These are phyloP conservation scores for Corylus heterophylla DNA, from an alignment of 306 rosid genomes.

Conservation along the genomic window DNA sequence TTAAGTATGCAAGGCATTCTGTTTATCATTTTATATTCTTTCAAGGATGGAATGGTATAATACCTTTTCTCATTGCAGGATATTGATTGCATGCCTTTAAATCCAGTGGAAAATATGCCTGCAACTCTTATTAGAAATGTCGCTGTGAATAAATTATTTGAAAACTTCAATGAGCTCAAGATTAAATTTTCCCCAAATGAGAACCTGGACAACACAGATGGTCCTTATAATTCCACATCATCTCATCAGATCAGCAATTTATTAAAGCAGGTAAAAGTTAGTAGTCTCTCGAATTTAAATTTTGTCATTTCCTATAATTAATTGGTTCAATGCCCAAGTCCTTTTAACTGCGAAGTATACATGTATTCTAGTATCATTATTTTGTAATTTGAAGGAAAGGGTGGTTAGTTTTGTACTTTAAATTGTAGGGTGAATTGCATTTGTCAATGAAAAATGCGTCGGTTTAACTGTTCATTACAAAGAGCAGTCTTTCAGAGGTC, in stretches of 20 bases:
- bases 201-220: constrained; percentile 44
- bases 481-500: background rate
- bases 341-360: constrained; percentile 10
- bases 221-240: constrained; percentile 40
- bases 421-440: background rate
- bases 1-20: background rate
- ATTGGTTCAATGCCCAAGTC: constrained; percentile 21
- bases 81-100: constrained; percentile 90
- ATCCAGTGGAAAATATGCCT: constrained; percentile 76
- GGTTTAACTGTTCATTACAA: background rate
- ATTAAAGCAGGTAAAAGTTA: constrained; percentile 53
- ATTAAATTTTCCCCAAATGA: constrained; percentile 39
- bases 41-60: constrained; percentile 24
- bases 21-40: constrained; percentile 4
- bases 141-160: constrained; percentile 40
- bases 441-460: background rate
- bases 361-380: constrained; percentile 3
- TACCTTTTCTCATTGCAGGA: constrained; percentile 57
- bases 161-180: constrained; percentile 49
- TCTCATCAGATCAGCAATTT: constrained; percentile 48
- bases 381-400: constrained; percentile 1
- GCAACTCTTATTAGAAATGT: constrained; percentile 53
- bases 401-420: background rate
- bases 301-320: constrained; percentile 26
- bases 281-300: constrained; percentile 32